Base-by-base conservation (phyloP, 2,329 filamentous ascomycete genomes). In the Penicillium sp. region DNA sequence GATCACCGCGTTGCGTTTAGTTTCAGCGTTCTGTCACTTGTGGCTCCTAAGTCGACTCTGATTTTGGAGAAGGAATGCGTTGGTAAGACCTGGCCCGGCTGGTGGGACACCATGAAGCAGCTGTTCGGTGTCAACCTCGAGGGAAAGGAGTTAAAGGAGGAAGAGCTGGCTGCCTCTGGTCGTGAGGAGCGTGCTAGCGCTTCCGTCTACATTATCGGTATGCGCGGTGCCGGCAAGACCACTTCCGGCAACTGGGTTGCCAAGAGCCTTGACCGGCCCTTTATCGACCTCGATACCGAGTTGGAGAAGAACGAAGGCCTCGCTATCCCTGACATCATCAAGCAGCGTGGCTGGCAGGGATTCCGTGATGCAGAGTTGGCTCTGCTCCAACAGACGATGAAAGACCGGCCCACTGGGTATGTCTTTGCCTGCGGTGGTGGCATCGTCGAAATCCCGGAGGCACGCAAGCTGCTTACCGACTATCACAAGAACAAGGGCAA, bases 1-100 rank as follows among this genome's bases (percentile, higher is more conserved):
- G 95, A 99, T 71, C 95, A 99, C 74, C 90, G 95, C 60, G 92
- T 99, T 13, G 95, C 95, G 24, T 99, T 99, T 92, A 97, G 94
- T 77, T 96, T 99, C 77, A 95, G 92, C 65, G 92, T 99, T 6
- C 81, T 99, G 16, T 87, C 92, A 13, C 79, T 91, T 18, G 85
- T 89, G 33, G 84, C 89, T 0, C 88, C 90, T 1, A 77, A 85
- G 7, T 84, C 91, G 0, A 89, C 92, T 0, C 78, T 96, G 16
- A 87, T 99, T 53, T 84, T 91, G 2, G 95, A 99, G 74, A 89
- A 92, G 60, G 92, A 96, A 70, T 99, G 95, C 73, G 91, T 92
- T 2, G 93, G 90, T 41, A 99, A 99, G 82, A 99, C 95, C 2
- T 99, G 95, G 95, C 95, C 95, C 0, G 95, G 94, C 10, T 99